Conservation (phyloP, 2,329 filamentous ascomycete genomes). For the Epichloe bromicola region DNA sequence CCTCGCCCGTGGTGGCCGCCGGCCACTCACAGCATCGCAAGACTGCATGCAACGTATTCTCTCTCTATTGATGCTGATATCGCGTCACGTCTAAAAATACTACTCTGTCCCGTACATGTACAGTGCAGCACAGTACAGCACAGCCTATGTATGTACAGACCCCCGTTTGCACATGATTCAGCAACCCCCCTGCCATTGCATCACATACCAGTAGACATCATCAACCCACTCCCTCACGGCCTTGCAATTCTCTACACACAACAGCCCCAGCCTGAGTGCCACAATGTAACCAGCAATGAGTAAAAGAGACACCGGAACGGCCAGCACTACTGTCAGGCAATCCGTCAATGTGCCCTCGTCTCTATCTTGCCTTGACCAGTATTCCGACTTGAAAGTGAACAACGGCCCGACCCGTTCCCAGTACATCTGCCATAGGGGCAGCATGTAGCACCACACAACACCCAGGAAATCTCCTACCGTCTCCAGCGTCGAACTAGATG, state of each 20-base stretch:
- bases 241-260: slow-evolving; percentile 9
- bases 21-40: neutral
- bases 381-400: slow-evolving; percentile 23
- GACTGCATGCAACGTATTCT: too few species aligned
- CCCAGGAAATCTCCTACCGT: neutral
- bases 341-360: slow-evolving; percentile 14
- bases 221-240: slow-evolving; percentile 4
- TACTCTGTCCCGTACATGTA: neutral
- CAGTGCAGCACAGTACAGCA: neutral
- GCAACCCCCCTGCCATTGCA: neutral
- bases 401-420: slow-evolving; percentile 25
- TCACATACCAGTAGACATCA: slow-evolving; percentile 1
- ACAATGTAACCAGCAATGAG: slow-evolving; percentile 13
- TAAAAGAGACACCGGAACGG: slow-evolving; percentile 15
- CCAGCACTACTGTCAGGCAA: slow-evolving; percentile 13
- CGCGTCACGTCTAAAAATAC: neutral
- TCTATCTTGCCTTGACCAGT: slow-evolving; percentile 17
- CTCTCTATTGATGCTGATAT: neutral
- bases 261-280: slow-evolving; percentile 13
- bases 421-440: slow-evolving; percentile 15
- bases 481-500: neutral
- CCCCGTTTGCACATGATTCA: too few species aligned
- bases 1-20: neutral
- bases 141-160: neutral
- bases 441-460: slow-evolving; percentile 4